A percentile compares a stretch with the other conserved stretches of the same genome.
These are phyloP conservation scores for Tephrocybe sp. DNA, from an alignment of 768 basidiomycete species.

Conservation along the genomic window DNA sequence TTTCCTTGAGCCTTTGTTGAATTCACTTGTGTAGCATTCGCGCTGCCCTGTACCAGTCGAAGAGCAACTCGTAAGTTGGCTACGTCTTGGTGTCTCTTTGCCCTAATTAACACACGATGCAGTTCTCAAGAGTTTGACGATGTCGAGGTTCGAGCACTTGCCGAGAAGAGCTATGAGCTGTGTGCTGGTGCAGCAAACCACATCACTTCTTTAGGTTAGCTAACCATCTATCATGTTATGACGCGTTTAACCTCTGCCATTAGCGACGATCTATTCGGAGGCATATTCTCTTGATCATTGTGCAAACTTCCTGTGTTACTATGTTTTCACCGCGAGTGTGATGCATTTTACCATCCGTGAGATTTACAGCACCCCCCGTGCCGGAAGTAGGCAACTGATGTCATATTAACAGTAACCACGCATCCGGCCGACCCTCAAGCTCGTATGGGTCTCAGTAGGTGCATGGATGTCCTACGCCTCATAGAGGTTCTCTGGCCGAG, in stretches of 20 bases:
- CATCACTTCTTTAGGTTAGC: constrained; percentile 66
- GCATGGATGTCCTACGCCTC: constrained; percentile 62
- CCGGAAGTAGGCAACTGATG: constrained; percentile 6
- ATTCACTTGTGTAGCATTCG: constrained; percentile 38
- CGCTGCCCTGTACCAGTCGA: constrained; percentile 26
- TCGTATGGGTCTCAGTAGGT: constrained; percentile 58
- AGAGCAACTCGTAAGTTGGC: constrained; percentile 38
- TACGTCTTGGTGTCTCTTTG: not conserved
- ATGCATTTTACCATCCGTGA: constrained; percentile 76
- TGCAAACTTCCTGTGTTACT: constrained; percentile 74
- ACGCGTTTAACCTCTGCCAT: too few species aligned
- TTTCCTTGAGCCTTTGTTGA: not conserved
- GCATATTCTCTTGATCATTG: constrained; percentile 60
- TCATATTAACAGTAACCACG: constrained; percentile 46
- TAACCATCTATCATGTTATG: too few species aligned
- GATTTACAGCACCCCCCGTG: constrained; percentile 26
- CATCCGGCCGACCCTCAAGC: constrained; percentile 73
- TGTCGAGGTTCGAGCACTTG: constrained; percentile 48
- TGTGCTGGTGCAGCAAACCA: constrained; percentile 80
- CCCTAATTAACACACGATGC: constrained; percentile 9
- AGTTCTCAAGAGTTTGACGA: constrained; percentile 48
- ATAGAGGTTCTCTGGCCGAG: constrained; percentile 79
- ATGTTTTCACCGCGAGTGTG: constrained; percentile 76
- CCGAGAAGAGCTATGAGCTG: constrained; percentile 68
- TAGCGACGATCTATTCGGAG: constrained; percentile 63